phyloP scores from a whole-genome alignment of 2,329 filamentous ascomycete genomes.

The Calcarisporium arbuscula region DNA sequence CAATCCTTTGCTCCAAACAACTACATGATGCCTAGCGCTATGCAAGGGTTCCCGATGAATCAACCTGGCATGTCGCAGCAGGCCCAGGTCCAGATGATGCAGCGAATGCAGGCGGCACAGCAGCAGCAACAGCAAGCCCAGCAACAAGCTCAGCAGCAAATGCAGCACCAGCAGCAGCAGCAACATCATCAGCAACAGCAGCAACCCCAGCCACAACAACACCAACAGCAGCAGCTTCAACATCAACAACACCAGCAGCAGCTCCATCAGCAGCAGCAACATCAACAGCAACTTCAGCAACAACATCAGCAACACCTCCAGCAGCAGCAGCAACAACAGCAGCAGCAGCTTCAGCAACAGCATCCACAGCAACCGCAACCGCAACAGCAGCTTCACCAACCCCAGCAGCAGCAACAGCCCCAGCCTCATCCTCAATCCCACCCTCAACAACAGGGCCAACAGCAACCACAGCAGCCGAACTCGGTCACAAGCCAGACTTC shows the following conservation, averaged over 20 bases:
- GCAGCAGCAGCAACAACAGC: conserved; percentile 15
- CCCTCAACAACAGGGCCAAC: conserved; percentile 4
- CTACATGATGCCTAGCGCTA: conserved; percentile 47
- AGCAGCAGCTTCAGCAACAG: conserved; percentile 15
- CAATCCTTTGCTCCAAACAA: conserved; percentile 43
- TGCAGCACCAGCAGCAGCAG: conserved; percentile 18
- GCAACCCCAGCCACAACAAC: conserved; percentile 7
- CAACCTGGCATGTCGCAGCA: conserved; percentile 43
- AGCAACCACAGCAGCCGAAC: conserved; percentile 12
- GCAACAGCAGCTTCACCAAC: conserved; percentile 18
- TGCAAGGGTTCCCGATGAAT: conserved; percentile 52
- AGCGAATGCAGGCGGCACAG: conserved; percentile 32
- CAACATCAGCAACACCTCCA: conserved; percentile 18
- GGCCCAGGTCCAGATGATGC: conserved; percentile 34
- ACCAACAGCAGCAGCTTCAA: conserved; percentile 12
- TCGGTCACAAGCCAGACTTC: conserved; percentile 12
- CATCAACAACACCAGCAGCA: conserved; percentile 23
- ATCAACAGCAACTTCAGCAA: conserved; percentile 20
- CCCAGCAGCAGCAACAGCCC: conserved; percentile 20
- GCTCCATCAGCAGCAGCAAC: conserved; percentile 22
- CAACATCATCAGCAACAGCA: conserved; percentile 21
- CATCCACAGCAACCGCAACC: conserved; percentile 7
- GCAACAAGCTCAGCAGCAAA: conserved; percentile 19
- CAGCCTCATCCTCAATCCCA: too few relatives aligned
- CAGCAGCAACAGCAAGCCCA: conserved; percentile 26